phyloP scores from a whole-genome alignment of 257 asterid genomes.

The Thymus mandschuricus region DNA sequence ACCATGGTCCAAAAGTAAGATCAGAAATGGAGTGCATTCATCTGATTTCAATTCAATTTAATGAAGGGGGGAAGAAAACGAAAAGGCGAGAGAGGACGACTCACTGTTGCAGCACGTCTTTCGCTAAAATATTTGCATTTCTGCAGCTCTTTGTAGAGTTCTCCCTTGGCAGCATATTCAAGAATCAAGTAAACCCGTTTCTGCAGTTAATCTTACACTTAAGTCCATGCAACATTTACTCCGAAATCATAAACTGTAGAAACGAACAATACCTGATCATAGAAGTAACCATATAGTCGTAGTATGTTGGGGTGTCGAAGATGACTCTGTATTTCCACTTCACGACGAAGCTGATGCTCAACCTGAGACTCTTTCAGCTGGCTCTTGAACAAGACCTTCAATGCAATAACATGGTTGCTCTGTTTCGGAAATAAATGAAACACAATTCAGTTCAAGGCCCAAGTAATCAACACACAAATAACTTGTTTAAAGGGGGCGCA shows the following conservation, averaged over 20 bases:
- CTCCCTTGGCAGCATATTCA: conserved; percentile 96
- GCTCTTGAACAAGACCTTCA: conserved; percentile 84
- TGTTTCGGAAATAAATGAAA: conserved; percentile 34
- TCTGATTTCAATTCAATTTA: conserved; percentile 30
- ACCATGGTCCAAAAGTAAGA: conserved; percentile 31
- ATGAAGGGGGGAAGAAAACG: background rate
- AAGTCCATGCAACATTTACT: conserved; percentile 20
- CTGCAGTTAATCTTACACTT: conserved; percentile 46
- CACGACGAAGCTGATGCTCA: conserved; percentile 97
- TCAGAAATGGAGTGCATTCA: conserved; percentile 11
- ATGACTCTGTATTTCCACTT: conserved; percentile 95
- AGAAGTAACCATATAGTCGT: conserved; percentile 89
- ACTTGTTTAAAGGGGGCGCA: background rate
- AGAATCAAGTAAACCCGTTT: conserved; percentile 88
- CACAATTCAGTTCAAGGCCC: conserved; percentile 5
- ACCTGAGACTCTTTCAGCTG: conserved; percentile 92
- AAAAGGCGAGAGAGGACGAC: conserved; percentile 31
- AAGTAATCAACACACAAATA: conserved; percentile 5
- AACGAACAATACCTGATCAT: conserved; percentile 67
- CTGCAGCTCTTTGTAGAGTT: conserved; percentile 87
- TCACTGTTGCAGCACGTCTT: conserved; percentile 91
- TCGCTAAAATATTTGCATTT: conserved; percentile 87
- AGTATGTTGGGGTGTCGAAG: conserved; percentile 95
- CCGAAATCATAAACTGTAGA: conserved; percentile 3
- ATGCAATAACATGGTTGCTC: conserved; percentile 93